Evolutionary conservation across 768 basidiomycete genomes (phyloP).

Genomic region (Epithele typhae): DNA sequence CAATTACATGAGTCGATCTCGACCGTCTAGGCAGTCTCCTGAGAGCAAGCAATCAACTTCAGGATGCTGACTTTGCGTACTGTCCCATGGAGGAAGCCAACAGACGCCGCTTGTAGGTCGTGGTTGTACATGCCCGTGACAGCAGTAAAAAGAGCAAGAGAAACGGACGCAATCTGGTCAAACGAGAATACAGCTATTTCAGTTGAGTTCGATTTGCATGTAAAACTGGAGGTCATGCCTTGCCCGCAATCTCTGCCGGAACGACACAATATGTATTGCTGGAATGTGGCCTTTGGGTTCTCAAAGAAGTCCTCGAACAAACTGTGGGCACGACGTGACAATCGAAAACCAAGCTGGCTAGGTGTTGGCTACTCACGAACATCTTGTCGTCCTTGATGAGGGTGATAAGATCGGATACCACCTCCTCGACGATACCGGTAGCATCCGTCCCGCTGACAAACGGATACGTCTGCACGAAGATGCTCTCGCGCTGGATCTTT

Average conservation of each 20-base stretch:
- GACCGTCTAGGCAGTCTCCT: constrained; percentile 29
- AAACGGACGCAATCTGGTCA: constrained; percentile 28
- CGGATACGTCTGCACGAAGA: constrained; percentile 19
- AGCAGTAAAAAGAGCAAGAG: constrained; percentile 26
- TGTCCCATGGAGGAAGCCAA: constrained; percentile 23
- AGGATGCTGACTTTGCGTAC: constrained; percentile 34
- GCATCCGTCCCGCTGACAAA: constrained; percentile 19
- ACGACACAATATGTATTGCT: constrained; percentile 26
- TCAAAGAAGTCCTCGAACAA: constrained; percentile 20
- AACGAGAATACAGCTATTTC: constrained; percentile 24
- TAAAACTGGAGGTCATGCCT: constrained; percentile 10
- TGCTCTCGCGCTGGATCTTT: constrained; percentile 36
- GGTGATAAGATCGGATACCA: constrained; percentile 31
- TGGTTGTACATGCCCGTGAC: constrained; percentile 25
- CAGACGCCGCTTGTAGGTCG: constrained; percentile 2
- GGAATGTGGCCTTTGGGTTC: constrained; percentile 19
- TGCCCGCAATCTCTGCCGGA: constrained; percentile 24
- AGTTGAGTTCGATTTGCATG: too few species aligned
- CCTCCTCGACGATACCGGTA: constrained; percentile 21
- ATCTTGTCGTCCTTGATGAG: constrained; percentile 30
- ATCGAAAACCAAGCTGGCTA: neutral
- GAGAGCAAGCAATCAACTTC: constrained; percentile 41
- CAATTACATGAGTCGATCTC: too few species aligned
- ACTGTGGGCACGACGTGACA: too few species aligned
- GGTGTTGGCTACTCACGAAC: neutral